Evolutionary conservation across 2,329 filamentous ascomycete genomes (phyloP).

Genomic region (Raffaelea arxii): DNA sequence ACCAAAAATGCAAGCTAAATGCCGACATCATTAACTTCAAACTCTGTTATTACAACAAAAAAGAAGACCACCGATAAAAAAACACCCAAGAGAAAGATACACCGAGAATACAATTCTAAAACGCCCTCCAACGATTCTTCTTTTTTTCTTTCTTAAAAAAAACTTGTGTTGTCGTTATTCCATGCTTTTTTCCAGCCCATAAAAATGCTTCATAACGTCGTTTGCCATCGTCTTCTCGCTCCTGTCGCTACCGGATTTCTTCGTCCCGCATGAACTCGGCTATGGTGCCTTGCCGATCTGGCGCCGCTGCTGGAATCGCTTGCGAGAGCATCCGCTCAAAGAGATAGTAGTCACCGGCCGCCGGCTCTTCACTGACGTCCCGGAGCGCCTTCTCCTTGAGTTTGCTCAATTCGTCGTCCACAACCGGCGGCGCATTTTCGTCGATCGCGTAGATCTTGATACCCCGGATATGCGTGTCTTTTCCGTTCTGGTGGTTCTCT

Average conservation of each 20-base stretch:
- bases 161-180: no score
- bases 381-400: conserved; percentile 21
- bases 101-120: no score
- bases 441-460: conserved; percentile 72
- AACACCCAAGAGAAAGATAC: no score
- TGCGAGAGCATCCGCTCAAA: conserved; percentile 20
- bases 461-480: conserved; percentile 93
- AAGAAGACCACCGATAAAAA: no score
- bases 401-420: conserved; percentile 23
- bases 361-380: conserved; percentile 16
- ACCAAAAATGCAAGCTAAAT: no score
- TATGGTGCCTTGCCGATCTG: conserved; percentile 21
- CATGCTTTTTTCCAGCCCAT: not conserved
- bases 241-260: conserved; percentile 31
- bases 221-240: not conserved
- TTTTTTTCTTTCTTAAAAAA: not conserved
- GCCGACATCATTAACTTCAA: no score
- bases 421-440: conserved; percentile 31
- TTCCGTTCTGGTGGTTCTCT: conserved; percentile 98
- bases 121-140: no score
- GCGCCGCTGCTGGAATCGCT: conserved; percentile 18
- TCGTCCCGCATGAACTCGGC: conserved; percentile 31
- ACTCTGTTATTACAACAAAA: no score
- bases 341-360: conserved; percentile 23
- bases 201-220: not conserved